Conservation (phyloP, 2,329 filamentous ascomycete genomes). For the Pyrenophora graminea region DNA sequence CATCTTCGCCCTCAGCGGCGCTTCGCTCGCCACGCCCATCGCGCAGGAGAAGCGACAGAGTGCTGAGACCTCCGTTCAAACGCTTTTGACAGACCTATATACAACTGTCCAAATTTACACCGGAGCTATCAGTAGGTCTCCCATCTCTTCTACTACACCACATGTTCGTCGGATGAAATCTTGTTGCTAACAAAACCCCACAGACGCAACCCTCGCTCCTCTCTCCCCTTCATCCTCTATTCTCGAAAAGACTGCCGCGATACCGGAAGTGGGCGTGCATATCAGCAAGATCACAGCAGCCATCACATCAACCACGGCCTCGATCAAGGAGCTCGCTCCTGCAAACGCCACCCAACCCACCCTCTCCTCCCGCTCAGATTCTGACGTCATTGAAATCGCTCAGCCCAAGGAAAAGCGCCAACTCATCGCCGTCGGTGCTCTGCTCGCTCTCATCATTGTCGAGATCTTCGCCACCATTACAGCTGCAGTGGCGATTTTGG, state of each 20-base stretch:
- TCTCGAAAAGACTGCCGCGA: conserved; percentile 24
- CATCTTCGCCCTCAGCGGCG: conserved; percentile 16
- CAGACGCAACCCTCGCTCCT: conserved; percentile 24
- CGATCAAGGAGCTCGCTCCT: conserved; percentile 15
- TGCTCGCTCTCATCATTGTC: conserved; percentile 23
- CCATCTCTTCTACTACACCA: not conserved
- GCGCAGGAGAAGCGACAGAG: conserved; percentile 11
- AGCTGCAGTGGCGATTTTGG: conserved; percentile 22
- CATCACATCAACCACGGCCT: conserved; percentile 12
- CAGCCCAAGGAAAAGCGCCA: conserved; percentile 12
- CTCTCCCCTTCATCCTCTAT: conserved; percentile 21
- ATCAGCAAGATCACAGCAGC: conserved; percentile 22
- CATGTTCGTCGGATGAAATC: not conserved
- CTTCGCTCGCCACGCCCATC: conserved; percentile 23
- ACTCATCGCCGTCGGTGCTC: conserved; percentile 12
- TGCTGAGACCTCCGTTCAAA: conserved; percentile 7
- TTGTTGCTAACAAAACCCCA: not conserved
- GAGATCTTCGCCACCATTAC: conserved; percentile 27
- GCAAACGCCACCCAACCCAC: conserved; percentile 6
- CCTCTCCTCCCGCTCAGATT: not conserved
- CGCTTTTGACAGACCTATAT: conserved; percentile 22
- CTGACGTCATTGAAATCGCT: not conserved
- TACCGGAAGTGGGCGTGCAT: conserved; percentile 19
- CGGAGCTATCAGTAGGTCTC: conserved; percentile 20
- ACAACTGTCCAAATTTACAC: conserved; percentile 26